These are phyloP conservation scores for Blastobotrys arbuscula DNA, from an alignment of 1,139 yeast genomes.

Conservation along the genomic window DNA sequence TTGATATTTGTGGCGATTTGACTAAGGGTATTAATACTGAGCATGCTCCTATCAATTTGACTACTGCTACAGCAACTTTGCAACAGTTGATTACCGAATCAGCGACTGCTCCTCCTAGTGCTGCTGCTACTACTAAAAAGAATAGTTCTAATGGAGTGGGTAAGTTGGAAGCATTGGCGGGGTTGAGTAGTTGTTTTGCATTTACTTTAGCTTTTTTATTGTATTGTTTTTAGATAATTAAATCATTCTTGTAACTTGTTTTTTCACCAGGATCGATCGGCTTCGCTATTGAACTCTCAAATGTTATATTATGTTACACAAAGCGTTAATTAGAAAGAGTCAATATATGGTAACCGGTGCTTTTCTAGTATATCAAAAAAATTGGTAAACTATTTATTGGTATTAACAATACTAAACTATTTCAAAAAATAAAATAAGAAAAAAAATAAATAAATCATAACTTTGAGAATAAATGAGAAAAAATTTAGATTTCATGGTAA, in stretches of 20 bases:
- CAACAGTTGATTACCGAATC: constrained; percentile 3
- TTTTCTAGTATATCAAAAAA: no score
- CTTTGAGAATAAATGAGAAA: no score
- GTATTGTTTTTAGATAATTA: not conserved
- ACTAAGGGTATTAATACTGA: not conserved
- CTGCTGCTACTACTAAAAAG: not conserved
- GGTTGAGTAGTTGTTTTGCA: not conserved
- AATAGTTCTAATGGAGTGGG: not conserved
- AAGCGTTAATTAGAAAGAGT: no score
- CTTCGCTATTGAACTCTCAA: no score
- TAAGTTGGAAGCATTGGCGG: not conserved
- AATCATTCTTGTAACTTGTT: no score
- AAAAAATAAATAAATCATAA: no score
- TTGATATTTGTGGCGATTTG: constrained; percentile 7
- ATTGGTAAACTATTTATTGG: no score
- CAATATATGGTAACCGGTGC: no score
- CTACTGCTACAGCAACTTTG: constrained; percentile 2
- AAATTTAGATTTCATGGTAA: no score
- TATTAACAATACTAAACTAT: no score
- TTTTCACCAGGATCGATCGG: no score
- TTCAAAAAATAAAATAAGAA: not conserved
- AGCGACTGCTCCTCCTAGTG: constrained; percentile 1
- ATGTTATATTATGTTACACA: no score
- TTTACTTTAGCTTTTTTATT: not conserved
- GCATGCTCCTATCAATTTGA: not conserved